phyloP scores from a whole-genome alignment of 306 rosid species.

The Cucumis melo region DNA sequence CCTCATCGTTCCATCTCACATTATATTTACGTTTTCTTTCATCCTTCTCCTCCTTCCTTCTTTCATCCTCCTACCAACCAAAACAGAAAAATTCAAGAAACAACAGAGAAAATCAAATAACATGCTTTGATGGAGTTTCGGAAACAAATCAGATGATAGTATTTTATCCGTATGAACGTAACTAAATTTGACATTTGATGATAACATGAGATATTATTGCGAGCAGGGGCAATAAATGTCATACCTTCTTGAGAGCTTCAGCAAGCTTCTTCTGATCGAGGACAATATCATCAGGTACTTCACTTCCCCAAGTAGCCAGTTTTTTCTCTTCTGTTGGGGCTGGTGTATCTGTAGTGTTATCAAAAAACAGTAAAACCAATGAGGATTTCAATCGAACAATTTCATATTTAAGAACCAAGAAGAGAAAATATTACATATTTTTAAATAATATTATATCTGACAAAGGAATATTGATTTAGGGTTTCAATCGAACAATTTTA shows the following conservation, averaged over 20 bases:
- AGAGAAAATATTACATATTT: background rate
- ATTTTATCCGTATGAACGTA: background rate
- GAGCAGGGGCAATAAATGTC: background rate
- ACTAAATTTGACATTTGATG: background rate
- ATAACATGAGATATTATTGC: background rate
- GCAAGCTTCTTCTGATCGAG: conserved; percentile 39
- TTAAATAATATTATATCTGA: background rate
- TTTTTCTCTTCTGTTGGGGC: conserved; percentile 38
- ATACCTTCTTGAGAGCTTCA: conserved; percentile 42
- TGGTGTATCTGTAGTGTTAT: conserved; percentile 22
- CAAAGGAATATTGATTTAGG: background rate
- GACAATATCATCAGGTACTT: conserved; percentile 45
- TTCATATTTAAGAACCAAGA: background rate
- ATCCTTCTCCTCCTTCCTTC: conserved; percentile 47
- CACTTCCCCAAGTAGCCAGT: conserved; percentile 58
- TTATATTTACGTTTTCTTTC: conserved; percentile 51
- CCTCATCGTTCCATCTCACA: conserved; percentile 43
- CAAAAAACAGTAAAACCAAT: background rate
- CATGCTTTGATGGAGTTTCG: background rate
- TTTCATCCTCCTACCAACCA: conserved; percentile 33
- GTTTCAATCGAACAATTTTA: no score
- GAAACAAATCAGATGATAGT: background rate
- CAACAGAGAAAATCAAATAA: background rate
- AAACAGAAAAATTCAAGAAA: background rate
- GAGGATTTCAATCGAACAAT: background rate